Evolutionary conservation across 2,329 filamentous ascomycete species (phyloP).

Genomic region (Botrytis pseudocinerea): DNA sequence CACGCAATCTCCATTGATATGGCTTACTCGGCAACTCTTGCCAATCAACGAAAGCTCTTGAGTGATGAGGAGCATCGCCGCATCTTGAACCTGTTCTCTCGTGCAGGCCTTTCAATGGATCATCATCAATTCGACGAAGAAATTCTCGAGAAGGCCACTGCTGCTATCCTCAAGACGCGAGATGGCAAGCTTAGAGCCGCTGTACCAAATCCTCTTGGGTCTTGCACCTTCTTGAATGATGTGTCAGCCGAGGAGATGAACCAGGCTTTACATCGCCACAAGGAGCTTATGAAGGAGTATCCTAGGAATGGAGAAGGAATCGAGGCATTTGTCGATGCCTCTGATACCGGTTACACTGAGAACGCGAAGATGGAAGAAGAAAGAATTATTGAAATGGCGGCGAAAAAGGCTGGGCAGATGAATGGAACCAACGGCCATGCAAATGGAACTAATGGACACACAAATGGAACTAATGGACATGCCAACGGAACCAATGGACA

Average conservation of each 20-base stretch:
- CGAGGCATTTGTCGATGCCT: constrained; percentile 68
- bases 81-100: constrained; percentile 66
- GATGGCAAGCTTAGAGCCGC: constrained; percentile 68
- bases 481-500: background rate
- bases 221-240: constrained; percentile 69
- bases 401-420: constrained; percentile 33
- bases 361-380: constrained; percentile 37
- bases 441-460: background rate
- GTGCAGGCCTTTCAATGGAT: constrained; percentile 70
- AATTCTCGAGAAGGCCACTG: constrained; percentile 64
- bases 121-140: constrained; percentile 66
- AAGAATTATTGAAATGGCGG: constrained; percentile 29
- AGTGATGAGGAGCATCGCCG: constrained; percentile 60
- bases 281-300: constrained; percentile 61
- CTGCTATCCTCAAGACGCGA: constrained; percentile 69
- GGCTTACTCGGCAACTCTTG: constrained; percentile 71
- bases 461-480: constrained; percentile 2
- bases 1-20: constrained; percentile 76
- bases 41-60: constrained; percentile 62
- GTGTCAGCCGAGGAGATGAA: constrained; percentile 63
- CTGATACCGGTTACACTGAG: constrained; percentile 61
- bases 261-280: constrained; percentile 61
- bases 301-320: constrained; percentile 64
- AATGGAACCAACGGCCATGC: constrained; percentile 32
- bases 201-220: constrained; percentile 66